Conservation (phyloP, 352 stramenopile genomes). For the Globisporangium orthogonon region DNA sequence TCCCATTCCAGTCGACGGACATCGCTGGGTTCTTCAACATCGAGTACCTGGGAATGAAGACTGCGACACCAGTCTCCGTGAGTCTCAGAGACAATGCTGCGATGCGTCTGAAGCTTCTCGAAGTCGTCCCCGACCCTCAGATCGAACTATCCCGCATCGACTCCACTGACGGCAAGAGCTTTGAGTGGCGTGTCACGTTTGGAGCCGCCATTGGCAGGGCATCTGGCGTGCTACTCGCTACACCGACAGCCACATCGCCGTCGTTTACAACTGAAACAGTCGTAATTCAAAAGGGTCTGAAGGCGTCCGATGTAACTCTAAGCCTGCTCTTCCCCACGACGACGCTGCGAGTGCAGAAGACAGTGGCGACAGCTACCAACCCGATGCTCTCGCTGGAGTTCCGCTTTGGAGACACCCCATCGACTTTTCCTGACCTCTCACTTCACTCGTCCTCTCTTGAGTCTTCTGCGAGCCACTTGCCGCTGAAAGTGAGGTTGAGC, state of each 20-base stretch:
- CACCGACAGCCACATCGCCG: background rate
- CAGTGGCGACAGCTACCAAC: background rate
- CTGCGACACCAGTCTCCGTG: background rate
- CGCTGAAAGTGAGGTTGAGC: background rate
- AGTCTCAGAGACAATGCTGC: constrained; percentile 1
- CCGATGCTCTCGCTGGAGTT: constrained; percentile 5
- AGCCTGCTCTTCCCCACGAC: background rate
- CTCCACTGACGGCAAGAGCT: constrained; percentile 3
- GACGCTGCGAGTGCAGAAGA: constrained; percentile 8
- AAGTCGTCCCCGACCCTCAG: constrained; percentile 7
- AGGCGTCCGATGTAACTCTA: constrained; percentile 6
- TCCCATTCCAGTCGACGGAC: constrained; percentile 3
- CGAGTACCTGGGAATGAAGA: background rate
- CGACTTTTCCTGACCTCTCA: constrained; percentile 5
- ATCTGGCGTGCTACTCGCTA: background rate
- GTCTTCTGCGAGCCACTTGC: constrained; percentile 1
- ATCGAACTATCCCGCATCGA: constrained; percentile 13
- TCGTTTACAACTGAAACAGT: constrained; percentile 3
- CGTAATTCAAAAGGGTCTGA: constrained; percentile 1
- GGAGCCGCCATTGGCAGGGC: background rate
- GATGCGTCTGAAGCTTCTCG: constrained; percentile 11
- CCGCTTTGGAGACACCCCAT: background rate
- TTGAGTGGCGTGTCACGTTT: constrained; percentile 19
- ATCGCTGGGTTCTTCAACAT: constrained; percentile 6
- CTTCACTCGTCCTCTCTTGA: constrained; percentile 5